Evolutionary conservation across 495 filamentous ascomycete species (phyloP).

Genomic region (Talaromyces ruber): DNA sequence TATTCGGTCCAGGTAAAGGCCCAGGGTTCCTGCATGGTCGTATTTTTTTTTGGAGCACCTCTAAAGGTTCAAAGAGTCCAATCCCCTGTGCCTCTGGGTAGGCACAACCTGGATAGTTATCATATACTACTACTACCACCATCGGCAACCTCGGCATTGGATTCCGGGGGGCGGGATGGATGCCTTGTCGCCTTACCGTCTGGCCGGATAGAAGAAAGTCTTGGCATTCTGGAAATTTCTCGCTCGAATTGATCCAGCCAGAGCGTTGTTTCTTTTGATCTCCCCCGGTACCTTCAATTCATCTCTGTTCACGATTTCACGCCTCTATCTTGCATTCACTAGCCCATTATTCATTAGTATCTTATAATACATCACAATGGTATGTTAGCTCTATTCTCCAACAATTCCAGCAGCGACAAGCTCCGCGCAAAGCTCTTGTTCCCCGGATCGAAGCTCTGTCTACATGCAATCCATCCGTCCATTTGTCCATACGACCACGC

Average conservation of each 20-base stretch:
- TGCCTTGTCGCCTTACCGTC: neutral
- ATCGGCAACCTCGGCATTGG: constrained; percentile 5
- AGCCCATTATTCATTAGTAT: neutral
- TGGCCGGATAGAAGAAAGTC: constrained; percentile 14
- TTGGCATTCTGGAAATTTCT: constrained; percentile 53
- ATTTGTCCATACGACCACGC: neutral
- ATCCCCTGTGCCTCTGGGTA: too few species aligned
- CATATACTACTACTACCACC: too few species aligned
- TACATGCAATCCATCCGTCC: neutral
- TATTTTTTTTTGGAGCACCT: too few species aligned
- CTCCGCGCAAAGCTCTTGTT: neutral
- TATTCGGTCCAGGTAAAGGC: too few species aligned
- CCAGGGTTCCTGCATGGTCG: too few species aligned
- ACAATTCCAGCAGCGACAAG: neutral
- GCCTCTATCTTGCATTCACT: neutral
- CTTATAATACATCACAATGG: neutral
- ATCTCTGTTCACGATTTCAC: neutral
- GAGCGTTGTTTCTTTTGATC: neutral
- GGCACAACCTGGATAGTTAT: too few species aligned
- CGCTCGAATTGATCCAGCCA: constrained; percentile 9
- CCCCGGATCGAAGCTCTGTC: neutral
- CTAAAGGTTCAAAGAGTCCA: too few species aligned
- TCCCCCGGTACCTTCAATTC: neutral
- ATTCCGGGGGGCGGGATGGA: neutral
- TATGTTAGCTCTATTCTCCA: neutral